Conservation (phyloP, 2,329 filamentous ascomycete species). For the Cordyceps farinosa region DNA sequence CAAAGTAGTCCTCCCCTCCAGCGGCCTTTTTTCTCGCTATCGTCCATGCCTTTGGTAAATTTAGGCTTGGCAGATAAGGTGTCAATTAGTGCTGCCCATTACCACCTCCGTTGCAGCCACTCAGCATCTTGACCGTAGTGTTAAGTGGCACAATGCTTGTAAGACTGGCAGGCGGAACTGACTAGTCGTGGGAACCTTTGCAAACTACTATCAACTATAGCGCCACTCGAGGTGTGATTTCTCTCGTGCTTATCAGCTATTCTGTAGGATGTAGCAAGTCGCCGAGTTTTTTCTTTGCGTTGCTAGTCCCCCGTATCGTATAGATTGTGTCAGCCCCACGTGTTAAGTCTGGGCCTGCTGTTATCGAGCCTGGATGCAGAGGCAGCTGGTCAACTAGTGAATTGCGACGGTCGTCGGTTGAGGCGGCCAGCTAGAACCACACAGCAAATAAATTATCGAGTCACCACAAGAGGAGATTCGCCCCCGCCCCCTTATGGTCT, state of each 20-base stretch:
- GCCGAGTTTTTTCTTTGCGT: no score
- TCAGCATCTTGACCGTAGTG: no score
- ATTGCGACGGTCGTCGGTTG: slow-evolving; percentile 1
- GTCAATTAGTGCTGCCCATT: slow-evolving; percentile 2
- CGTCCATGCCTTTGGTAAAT: neutral
- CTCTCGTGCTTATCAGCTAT: no score
- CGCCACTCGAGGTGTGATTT: no score
- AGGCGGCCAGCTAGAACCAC: slow-evolving; percentile 2
- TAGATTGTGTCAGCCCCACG: neutral
- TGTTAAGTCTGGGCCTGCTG: neutral
- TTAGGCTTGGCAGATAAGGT: slow-evolving; percentile 20
- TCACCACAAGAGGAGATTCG: neutral
- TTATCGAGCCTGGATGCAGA: neutral
- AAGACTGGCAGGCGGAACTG: neutral
- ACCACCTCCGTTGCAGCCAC: no score
- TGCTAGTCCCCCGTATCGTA: neutral
- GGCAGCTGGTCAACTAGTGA: neutral
- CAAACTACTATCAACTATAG: neutral
- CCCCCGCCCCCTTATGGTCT: neutral
- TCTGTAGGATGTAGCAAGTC: neutral
- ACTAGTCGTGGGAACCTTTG: slow-evolving; percentile 11
- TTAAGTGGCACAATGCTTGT: neutral
- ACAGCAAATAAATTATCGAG: neutral
- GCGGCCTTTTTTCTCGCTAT: neutral
- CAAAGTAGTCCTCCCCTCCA: neutral